Evolutionary conservation across 2,329 filamentous ascomycete species (phyloP), one percentile per base, ranked within the genome.

Genomic region (Stagonosporopsis vannaccii): DNA sequence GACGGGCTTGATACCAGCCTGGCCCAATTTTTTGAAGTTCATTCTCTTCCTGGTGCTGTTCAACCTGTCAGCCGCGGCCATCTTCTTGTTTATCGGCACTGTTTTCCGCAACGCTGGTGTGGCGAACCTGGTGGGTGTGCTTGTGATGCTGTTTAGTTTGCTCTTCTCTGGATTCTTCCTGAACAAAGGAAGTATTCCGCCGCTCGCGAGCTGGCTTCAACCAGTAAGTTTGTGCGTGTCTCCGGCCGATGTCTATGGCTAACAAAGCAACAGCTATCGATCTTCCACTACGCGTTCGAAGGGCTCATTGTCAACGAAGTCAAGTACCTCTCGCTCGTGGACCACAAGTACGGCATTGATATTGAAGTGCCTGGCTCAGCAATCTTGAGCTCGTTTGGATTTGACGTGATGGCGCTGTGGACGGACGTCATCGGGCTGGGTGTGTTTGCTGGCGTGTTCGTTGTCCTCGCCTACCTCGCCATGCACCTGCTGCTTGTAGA

Each of bases 221-320:
- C 87, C 85, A 45, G 86, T 89, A 79, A 79, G 84, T 81, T 2
- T 26, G 1, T 2, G 6, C 23, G 13, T 40, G 6, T 9, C 2
- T 2, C 6, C 2, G 3, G 1, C 2, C 1, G n/a, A 15, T 9
- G 9, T 9, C 5, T 11, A 12, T 4, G 7, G 32, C 53, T 56
- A 47, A 56, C 20, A 22, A 7, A 1, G 3, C 17, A 2, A 11
- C 65, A 89, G 78, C 80, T 99, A 8, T 97, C 93, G 1, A 99
- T 99, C 61, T 99, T 99, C 84, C 95, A 99, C 75, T 99, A 96
- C 72, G 94, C 90, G 5, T 98, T 98, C 68, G 95, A 99, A 81
- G 90, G 91, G 2, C 84, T 99, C 13, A 96, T 98, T 61, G 95
- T 99, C 67, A 99, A 98, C 72, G 95, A 99, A 79, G 96, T 97